Base-by-base conservation (phyloP, 345 rosid species). In the Iberis pinnata region DNA sequence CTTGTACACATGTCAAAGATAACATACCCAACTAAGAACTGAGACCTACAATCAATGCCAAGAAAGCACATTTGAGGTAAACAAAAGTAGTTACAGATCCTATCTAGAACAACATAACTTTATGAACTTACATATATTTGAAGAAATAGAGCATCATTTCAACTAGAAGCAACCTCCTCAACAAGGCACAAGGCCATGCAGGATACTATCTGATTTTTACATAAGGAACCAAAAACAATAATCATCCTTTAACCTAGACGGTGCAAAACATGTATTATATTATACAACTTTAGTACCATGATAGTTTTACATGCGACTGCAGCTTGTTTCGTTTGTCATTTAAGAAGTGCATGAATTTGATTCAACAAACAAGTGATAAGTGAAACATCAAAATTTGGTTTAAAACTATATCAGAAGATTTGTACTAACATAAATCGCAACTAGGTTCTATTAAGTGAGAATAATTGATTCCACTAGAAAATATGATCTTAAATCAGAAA, bases 81-180 rank as follows among this genome's bases (percentile, higher is more conserved):
- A 7, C 9, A 58, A n/a, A 47, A 51, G 58, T 47, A 56, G 44
- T n/a, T n/a, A n/a, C 37, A 54, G 41, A 40, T n/a, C n/a, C n/a
- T n/a, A n/a, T n/a, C n/a, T n/a, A n/a, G n/a, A n/a, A n/a, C n/a
- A n/a, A n/a, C n/a, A n/a, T n/a, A n/a, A n/a, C n/a, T n/a, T 1
- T 19, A 7, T 47, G 6, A 47, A 19, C 11, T 58, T 75, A 80
- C 98, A 53, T 82, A 84, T 70, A 82, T 14, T 56, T 90, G 98
- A 71, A 76, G 79, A 77, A 84, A 87, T 38, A 80, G 82, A 58
- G 82, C 68, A 44, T 85, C 92, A 15, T 78, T 65, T 73, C 95
- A 79, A 68, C 96, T 84, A 6, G 84, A 70, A 43, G 95, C 98
- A 61, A 90, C 88, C 67, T 82, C 95, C 78, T 90, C 96, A 42